A percentile compares a stretch with the other conserved stretches of the same genome.
phyloP scores from a whole-genome alignment of 768 basidiomycete genomes.

The Xerocomellus dryophilus region DNA sequence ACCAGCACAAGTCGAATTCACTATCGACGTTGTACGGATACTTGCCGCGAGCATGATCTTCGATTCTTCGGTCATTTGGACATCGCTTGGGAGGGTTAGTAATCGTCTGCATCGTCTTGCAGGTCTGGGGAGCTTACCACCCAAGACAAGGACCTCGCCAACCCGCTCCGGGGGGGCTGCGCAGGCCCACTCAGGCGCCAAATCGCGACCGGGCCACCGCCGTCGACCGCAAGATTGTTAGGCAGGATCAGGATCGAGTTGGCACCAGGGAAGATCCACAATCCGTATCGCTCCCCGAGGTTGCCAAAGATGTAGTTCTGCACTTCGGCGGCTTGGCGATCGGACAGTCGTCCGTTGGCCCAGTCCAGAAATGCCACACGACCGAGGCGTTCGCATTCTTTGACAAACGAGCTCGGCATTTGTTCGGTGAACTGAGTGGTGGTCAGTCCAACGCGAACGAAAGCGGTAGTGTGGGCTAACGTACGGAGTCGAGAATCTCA shows the following conservation, averaged over 20 bases:
- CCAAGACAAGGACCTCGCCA: conserved; percentile 36
- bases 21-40: no score
- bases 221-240: conserved; percentile 75
- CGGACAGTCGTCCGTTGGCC: conserved; percentile 43
- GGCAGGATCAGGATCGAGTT: conserved; percentile 82
- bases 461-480: conserved; percentile 27
- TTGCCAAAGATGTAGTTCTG: conserved; percentile 92
- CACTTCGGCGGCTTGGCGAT: conserved; percentile 83
- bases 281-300: conserved; percentile 76
- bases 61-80: no score
- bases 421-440: conserved; percentile 74
- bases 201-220: conserved; percentile 81
- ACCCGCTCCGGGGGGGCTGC: conserved; percentile 31
- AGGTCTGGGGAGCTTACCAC: no score
- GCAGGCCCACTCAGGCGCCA: conserved; percentile 50
- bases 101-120: no score
- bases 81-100: no score
- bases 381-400: conserved; percentile 80
- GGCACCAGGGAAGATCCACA: conserved; percentile 81
- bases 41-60: no score
- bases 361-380: conserved; percentile 84
- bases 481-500: conserved; percentile 80
- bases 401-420: conserved; percentile 81
- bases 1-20: no score
- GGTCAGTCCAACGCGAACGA: background rate